A percentile compares a stretch with the other conserved stretches of the same genome.
phyloP scores from a whole-genome alignment of 108 stramenopile genomes.

The Discostella pseudostelligera region DNA sequence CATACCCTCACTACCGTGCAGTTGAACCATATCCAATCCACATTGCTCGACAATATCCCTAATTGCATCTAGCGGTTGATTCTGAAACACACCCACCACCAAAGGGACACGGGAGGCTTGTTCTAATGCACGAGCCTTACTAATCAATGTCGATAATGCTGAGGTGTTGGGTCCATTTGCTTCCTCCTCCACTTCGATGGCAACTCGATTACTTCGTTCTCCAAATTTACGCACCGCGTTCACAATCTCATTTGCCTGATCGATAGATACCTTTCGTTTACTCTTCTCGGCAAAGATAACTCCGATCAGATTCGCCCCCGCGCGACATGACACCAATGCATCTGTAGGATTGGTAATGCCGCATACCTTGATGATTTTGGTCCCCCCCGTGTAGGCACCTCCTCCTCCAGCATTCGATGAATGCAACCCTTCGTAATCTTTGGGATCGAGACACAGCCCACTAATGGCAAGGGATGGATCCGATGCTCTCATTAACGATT shows the following conservation, averaged over 20 bases:
- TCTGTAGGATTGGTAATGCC: slow-evolving; percentile 91
- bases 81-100: slow-evolving; percentile 97
- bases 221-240: slow-evolving; percentile 82
- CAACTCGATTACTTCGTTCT: slow-evolving; percentile 65
- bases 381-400: slow-evolving; percentile 81
- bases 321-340: slow-evolving; percentile 86
- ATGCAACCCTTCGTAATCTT: slow-evolving; percentile 39
- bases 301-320: slow-evolving; percentile 95
- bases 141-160: slow-evolving; percentile 45
- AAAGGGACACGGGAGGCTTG: slow-evolving; percentile 66
- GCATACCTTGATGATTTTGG: slow-evolving; percentile 91
- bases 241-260: slow-evolving; percentile 76
- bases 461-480: slow-evolving; percentile 84
- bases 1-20: slow-evolving; percentile 95
- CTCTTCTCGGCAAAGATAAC: slow-evolving; percentile 92
- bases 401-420: slow-evolving; percentile 19
- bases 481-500: slow-evolving; percentile 94
- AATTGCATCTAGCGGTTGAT: slow-evolving; percentile 83
- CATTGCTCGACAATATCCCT: slow-evolving; percentile 70
- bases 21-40: slow-evolving; percentile 95
- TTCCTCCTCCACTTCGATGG: slow-evolving; percentile 14
- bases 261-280: slow-evolving; percentile 71
- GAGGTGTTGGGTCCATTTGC: slow-evolving; percentile 23
- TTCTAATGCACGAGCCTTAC: slow-evolving; percentile 58
- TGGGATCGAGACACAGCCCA: slow-evolving; percentile 82